Evolutionary conservation across 2,329 filamentous ascomycete genomes (phyloP).

Genomic region (Calonectria honghensis): DNA sequence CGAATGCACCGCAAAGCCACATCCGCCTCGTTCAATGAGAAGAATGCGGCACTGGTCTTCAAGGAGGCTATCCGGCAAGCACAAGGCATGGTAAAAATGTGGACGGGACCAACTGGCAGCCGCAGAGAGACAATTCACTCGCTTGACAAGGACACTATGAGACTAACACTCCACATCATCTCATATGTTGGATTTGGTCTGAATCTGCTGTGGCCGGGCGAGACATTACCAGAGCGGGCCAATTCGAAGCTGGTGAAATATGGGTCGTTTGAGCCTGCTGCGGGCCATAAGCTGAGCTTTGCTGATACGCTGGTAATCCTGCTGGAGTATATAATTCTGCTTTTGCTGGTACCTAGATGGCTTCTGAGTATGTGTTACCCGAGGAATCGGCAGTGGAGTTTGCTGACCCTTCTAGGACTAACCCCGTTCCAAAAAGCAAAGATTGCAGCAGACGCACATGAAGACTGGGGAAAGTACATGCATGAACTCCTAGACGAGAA

Average conservation of each 20-base stretch:
- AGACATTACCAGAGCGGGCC: conserved; percentile 66
- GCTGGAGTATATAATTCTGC: conserved; percentile 77
- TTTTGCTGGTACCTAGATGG: conserved; percentile 76
- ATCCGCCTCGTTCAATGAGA: conserved; percentile 84
- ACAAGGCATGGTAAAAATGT: conserved; percentile 75
- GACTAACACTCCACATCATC: conserved; percentile 73
- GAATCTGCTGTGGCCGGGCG: conserved; percentile 77
- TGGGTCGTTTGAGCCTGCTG: conserved; percentile 65
- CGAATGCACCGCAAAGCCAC: conserved; percentile 83
- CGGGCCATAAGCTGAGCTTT: conserved; percentile 79
- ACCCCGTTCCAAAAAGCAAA: conserved; percentile 72
- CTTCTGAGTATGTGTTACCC: conserved; percentile 66
- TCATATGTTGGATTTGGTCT: conserved; percentile 83
- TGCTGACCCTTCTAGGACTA: conserved; percentile 56
- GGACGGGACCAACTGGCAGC: conserved; percentile 64
- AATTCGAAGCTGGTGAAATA: conserved; percentile 70
- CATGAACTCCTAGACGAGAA: conserved; percentile 80
- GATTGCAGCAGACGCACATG: conserved; percentile 71
- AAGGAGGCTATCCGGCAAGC: conserved; percentile 78
- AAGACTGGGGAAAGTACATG: conserved; percentile 82
- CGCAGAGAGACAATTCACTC: conserved; percentile 69
- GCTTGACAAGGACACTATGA: conserved; percentile 79
- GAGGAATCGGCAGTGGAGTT: not conserved
- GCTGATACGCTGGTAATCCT: conserved; percentile 76
- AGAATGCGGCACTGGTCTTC: conserved; percentile 82